Evolutionary conservation across 2,329 filamentous ascomycete species (phyloP).

Genomic region (Parafenestella ontariensis): DNA sequence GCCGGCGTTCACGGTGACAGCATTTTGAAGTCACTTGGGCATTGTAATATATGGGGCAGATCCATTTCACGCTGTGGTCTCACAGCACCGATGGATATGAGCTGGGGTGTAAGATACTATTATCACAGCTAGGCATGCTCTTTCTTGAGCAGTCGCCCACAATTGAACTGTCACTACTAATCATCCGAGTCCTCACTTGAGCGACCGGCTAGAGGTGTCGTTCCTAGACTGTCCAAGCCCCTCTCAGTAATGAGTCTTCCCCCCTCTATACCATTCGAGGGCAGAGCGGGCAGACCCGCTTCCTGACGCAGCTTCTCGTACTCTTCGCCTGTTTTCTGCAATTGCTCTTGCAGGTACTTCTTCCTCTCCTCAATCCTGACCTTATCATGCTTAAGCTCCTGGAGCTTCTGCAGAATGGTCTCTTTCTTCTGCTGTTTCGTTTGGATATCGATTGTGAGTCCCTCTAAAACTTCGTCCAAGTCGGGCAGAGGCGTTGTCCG

Average conservation of each 20-base stretch:
- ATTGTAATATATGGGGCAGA: neutral
- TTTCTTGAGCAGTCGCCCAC: neutral
- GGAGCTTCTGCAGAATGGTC: slow-evolving; percentile 67
- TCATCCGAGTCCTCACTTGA: slow-evolving; percentile 35
- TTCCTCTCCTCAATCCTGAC: slow-evolving; percentile 72
- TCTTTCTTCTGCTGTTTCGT: slow-evolving; percentile 67
- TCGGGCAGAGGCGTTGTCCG: slow-evolving; percentile 80
- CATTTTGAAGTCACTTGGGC: neutral
- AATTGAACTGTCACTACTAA: slow-evolving; percentile 28
- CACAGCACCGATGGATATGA: neutral
- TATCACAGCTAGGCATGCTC: slow-evolving; percentile 6
- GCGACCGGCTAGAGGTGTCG: slow-evolving; percentile 38
- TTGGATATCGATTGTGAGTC: slow-evolving; percentile 67
- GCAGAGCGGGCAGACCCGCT: slow-evolving; percentile 50
- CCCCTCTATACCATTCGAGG: slow-evolving; percentile 36
- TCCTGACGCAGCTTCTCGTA: slow-evolving; percentile 66
- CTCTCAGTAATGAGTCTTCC: slow-evolving; percentile 39
- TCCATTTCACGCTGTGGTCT: neutral
- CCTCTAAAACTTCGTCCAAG: slow-evolving; percentile 70
- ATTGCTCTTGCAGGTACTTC: slow-evolving; percentile 77
- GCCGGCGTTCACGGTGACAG: slow-evolving; percentile 3
- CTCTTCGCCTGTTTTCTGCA: slow-evolving; percentile 80
- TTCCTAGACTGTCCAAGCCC: slow-evolving; percentile 47
- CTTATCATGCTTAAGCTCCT: slow-evolving; percentile 72
- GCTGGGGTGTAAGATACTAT: slow-evolving; percentile 5